Base-by-base conservation (phyloP, 108 stramenopile genomes). In the Asterionellopsis glacialis region DNA sequence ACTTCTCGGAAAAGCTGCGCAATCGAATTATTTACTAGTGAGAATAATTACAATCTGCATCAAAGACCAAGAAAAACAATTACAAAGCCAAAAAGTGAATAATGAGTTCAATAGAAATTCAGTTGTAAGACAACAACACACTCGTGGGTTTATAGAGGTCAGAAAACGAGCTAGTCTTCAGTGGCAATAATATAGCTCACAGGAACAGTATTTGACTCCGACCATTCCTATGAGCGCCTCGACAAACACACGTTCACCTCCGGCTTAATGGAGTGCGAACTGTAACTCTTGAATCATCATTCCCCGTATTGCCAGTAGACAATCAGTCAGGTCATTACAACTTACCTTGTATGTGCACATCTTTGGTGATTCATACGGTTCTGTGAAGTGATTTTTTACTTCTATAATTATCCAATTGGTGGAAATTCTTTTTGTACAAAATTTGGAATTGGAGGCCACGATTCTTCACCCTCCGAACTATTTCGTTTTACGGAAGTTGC, bases 161-260 rank as follows among this genome's bases (percentile, higher is more conserved):
- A 7, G 33, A 33, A 33, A 33, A 33, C 33, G 33, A 33, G 67
- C 56, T 58, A 23, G 15, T 69, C 62, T 50, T 68, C 73, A 67
- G 41, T 45, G 67, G 73, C 69, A 70, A 63, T 70, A 54, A 26
- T 73, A 74, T 75, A 55, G 52, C 69, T 44, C 45, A 62, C 49
- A 64, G 44, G 41, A 61, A 70, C 73, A 79, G 73, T 62, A 79
- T 79, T 79, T 79, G 77, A 79, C 77, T 79, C 77, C 77, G 77
- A 62, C 73, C 61, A 74, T 75, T 61, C 51, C 57, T 51, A 55
- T 69, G 42, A 61, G 68, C 73, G 63, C 69, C 68, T 74, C 64
- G 56, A 24, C 27, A 50, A 59, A 41, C 48, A 44, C 69, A 60
- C 55, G 61, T 55, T 23, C 64, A 72, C 45, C 41, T 61, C 66